Evolutionary conservation across 768 basidiomycete species (phyloP).

Genomic region (Crucibulum laeve): DNA sequence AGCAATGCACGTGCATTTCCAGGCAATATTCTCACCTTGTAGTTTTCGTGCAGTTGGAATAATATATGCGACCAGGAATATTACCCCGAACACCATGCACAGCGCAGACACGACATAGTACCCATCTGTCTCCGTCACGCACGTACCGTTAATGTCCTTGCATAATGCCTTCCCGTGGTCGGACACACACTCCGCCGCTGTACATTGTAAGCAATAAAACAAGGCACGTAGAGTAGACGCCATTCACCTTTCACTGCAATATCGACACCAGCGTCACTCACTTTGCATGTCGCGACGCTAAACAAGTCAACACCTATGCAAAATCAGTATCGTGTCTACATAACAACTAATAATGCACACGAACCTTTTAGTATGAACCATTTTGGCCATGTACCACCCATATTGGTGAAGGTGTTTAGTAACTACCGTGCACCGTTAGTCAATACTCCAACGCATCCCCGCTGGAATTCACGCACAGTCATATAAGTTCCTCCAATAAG

Average conservation of each 20-base stretch:
- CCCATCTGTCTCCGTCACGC: constrained; percentile 84
- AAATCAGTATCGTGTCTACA: not conserved
- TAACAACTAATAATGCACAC: constrained; percentile 1
- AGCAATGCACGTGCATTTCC: constrained; percentile 3
- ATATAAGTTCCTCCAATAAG: constrained; percentile 98
- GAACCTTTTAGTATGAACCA: constrained; percentile 91
- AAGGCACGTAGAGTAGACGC: not conserved
- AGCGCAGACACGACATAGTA: constrained; percentile 82
- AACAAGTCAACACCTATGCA: constrained; percentile 79
- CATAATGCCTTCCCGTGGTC: constrained; percentile 86
- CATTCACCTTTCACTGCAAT: constrained; percentile 51
- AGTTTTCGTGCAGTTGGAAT: constrained; percentile 80
- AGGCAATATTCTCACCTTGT: constrained; percentile 58
- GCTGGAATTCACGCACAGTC: constrained; percentile 62
- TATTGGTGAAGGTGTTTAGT: constrained; percentile 91
- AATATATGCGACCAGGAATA: constrained; percentile 72
- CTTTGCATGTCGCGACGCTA: constrained; percentile 78
- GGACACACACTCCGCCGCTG: constrained; percentile 87
- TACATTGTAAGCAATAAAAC: constrained; percentile 7
- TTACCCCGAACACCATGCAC: constrained; percentile 76
- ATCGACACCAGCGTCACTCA: constrained; percentile 51
- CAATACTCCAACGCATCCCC: not conserved
- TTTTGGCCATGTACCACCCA: constrained; percentile 98
- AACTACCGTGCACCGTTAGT: constrained; percentile 44
- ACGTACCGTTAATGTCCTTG: constrained; percentile 68